Percentiles rank a stretch among this genome's conserved stretches.
Evolutionary conservation across 2,329 filamentous ascomycete genomes (phyloP).

Genomic region (Sordariomycetes sp.): DNA sequence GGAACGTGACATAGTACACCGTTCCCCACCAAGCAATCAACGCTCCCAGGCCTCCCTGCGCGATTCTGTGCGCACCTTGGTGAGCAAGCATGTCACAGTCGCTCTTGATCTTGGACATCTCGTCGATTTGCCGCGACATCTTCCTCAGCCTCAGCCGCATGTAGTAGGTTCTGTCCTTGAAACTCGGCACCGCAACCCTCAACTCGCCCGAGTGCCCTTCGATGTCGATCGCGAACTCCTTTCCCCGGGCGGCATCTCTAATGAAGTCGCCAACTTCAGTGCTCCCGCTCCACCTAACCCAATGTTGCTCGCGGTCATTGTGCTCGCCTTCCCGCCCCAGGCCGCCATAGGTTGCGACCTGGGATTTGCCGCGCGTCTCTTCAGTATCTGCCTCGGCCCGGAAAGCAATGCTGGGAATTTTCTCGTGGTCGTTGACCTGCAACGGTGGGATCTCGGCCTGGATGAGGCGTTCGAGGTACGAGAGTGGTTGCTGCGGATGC

Average conservation of each 20-base stretch:
- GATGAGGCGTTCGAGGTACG: slow-evolving; percentile 80
- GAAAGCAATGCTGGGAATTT: slow-evolving; percentile 68
- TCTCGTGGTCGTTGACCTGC: slow-evolving; percentile 53
- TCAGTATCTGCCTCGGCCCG: slow-evolving; percentile 66
- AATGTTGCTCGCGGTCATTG: slow-evolving; percentile 33
- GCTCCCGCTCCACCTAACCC: slow-evolving; percentile 80
- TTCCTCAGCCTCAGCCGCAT: slow-evolving; percentile 68
- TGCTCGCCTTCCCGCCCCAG: slow-evolving; percentile 51
- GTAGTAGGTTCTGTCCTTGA: slow-evolving; percentile 85
- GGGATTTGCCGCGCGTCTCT: slow-evolving; percentile 24
- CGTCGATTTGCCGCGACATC: slow-evolving; percentile 57
- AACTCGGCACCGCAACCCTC: slow-evolving; percentile 73
- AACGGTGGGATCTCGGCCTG: slow-evolving; percentile 76
- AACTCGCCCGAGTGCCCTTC: slow-evolving; percentile 59
- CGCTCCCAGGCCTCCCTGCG: slow-evolving; percentile 67
- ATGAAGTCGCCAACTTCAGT: slow-evolving; percentile 95
- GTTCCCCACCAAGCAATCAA: slow-evolving; percentile 72
- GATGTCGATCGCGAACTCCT: slow-evolving; percentile 78
- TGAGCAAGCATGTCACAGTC: slow-evolving; percentile 76
- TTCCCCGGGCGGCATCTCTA: slow-evolving; percentile 73
- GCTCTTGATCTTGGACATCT: slow-evolving; percentile 64
- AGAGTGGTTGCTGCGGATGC: slow-evolving; percentile 84
- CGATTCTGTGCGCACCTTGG: slow-evolving; percentile 66
- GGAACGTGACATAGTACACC: slow-evolving; percentile 65
- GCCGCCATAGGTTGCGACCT: slow-evolving; percentile 63